A percentile compares a stretch with the other conserved stretches of the same genome.
Evolutionary conservation across 208 protist genomes (phyloP).

Genomic region (Acanthamoeba triangularis): DNA sequence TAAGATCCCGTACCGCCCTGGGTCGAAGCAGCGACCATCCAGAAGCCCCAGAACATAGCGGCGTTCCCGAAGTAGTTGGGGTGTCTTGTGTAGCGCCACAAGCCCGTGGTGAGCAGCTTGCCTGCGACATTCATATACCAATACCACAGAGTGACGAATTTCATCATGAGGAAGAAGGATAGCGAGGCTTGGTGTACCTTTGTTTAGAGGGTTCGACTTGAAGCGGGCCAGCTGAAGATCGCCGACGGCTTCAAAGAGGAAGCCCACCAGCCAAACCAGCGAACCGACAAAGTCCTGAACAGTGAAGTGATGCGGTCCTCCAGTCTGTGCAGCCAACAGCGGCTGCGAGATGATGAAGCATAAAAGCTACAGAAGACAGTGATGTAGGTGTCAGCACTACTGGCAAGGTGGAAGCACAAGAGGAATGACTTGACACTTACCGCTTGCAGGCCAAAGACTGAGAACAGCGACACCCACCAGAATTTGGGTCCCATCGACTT

Average conservation of each 20-base stretch:
- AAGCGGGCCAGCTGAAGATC: slow-evolving; percentile 72
- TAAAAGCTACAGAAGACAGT: background rate
- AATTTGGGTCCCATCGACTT: slow-evolving; percentile 62
- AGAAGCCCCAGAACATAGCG: slow-evolving; percentile 76
- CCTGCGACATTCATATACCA: background rate
- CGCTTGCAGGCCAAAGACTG: slow-evolving; percentile 40
- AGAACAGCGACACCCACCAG: slow-evolving; percentile 68
- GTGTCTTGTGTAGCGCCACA: slow-evolving; percentile 75
- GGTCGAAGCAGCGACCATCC: slow-evolving; percentile 46
- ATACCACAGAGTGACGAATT: too few species aligned
- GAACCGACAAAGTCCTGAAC: background rate
- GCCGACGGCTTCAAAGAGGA: slow-evolving; percentile 67
- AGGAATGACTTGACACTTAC: background rate
- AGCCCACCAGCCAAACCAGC: slow-evolving; percentile 46
- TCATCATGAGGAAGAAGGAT: too few species aligned
- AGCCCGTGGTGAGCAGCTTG: slow-evolving; percentile 71
- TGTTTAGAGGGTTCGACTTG: slow-evolving; percentile 64
- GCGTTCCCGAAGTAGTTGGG: slow-evolving; percentile 78
- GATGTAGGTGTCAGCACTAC: background rate
- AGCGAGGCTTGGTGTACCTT: too few species aligned
- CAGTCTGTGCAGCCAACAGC: slow-evolving; percentile 20
- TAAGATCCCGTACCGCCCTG: background rate
- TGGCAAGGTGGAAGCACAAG: too few species aligned
- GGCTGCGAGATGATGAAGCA: slow-evolving; percentile 73
- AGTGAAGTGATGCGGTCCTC: slow-evolving; percentile 23